Base-by-base conservation (phyloP, 2,329 filamentous ascomycete genomes). In the Colletotrichum sp. region DNA sequence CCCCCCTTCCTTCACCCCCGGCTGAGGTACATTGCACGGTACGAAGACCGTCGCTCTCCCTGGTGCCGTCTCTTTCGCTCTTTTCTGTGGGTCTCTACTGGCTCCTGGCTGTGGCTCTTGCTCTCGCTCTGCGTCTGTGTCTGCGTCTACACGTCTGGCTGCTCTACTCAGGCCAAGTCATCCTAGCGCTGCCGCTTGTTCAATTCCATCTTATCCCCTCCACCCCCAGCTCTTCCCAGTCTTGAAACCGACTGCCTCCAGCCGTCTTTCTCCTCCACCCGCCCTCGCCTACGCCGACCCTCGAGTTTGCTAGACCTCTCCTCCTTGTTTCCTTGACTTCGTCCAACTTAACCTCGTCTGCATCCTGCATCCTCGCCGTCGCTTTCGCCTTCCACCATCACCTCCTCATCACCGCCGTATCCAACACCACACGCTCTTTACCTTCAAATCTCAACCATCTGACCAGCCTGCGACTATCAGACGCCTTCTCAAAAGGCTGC, bases 171-270 rank as follows among this genome's bases (percentile, higher is more conserved):
- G 64, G 59, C 70, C 56, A 75, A 72, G 69, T 69, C 70, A 62
- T 26, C 70, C 66, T 74, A 73, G 70, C 66, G 74, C 66, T 71
- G 68, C 63, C 68, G 67, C 68, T 59, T 68, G 68, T 52, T 74
- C 73, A 73, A 75, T 75, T 77, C 72, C 75, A 76, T 77, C 75
- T 77, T 69, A 73, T 76, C 75, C 75, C 73, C 75, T 75, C 73
- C 73, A 58, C 70, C 73, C 73, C 76, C 76, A 76, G 75, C 73
- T 75, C 68, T 65, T 75, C 43, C 71, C 66, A 56, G 52, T 74
- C 62, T 76, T 66, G 61, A 76, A 75, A 74, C 65, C 43, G 66
- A 59, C 38, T 76, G 63, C 71, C 28, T 67, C 36, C 62, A 70
- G 65, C 61, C 66, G 61, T 71, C 58, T 43, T 62, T 56, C 61